phyloP scores from a whole-genome alignment of 2,329 filamentous ascomycete species.

The Nothophaeocryptopus gaeumannii region DNA sequence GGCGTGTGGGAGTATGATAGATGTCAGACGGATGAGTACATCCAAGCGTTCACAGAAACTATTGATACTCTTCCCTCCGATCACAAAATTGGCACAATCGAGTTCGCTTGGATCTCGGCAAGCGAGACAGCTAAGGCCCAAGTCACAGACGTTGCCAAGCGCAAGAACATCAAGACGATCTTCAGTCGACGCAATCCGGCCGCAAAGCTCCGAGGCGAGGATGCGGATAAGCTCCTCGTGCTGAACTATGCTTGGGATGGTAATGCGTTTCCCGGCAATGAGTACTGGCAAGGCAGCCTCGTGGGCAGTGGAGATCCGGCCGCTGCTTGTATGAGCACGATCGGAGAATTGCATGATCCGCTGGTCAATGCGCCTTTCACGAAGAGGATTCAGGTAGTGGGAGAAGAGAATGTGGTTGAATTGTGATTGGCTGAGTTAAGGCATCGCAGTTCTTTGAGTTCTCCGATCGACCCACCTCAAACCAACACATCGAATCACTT shows the following conservation, averaged over 20 bases:
- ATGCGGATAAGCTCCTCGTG: constrained; percentile 26
- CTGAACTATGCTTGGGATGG: constrained; percentile 37
- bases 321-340: constrained; percentile 35
- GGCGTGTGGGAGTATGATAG: constrained; percentile 33
- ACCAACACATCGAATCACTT: too few species aligned
- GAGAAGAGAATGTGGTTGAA: neutral
- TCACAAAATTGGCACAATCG: constrained; percentile 25
- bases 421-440: too few species aligned
- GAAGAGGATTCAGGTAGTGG: constrained; percentile 11
- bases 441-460: too few species aligned
- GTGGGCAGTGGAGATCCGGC: constrained; percentile 33
- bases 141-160: constrained; percentile 11
- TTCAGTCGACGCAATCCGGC: constrained; percentile 33
- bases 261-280: constrained; percentile 36
- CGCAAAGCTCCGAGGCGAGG: constrained; percentile 23
- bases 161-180: constrained; percentile 22
- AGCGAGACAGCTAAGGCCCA: constrained; percentile 5
- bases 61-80: constrained; percentile 20
- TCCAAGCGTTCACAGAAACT: constrained; percentile 27
- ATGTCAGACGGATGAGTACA: constrained; percentile 25
- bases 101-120: constrained; percentile 32
- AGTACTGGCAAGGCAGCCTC: constrained; percentile 34
- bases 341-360: constrained; percentile 35
- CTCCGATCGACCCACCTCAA: too few species aligned
- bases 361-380: constrained; percentile 28